A percentile compares a stretch with the other conserved stretches of the same genome.
phyloP scores from a whole-genome alignment of 352 stramenopile species.

The Globisporangium apiculatum region DNA sequence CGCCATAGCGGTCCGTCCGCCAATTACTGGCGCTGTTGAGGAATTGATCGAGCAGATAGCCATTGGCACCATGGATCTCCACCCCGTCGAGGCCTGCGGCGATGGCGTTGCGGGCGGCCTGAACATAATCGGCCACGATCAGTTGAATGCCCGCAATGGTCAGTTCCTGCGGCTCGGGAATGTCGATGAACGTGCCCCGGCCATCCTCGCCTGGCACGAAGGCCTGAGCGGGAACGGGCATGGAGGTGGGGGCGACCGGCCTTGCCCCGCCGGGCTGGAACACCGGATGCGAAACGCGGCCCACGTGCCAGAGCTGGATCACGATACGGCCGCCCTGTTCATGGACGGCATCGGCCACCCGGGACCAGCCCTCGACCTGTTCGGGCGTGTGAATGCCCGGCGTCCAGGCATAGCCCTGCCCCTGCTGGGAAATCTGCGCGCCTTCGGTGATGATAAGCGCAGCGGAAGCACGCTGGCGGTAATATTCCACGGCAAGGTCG shows the following conservation, averaged over 20 bases:
- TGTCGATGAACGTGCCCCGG: too few relatives aligned
- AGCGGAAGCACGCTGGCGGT: slow-evolving; percentile 52
- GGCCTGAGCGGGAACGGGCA: slow-evolving; percentile 9
- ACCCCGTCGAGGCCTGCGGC: slow-evolving; percentile 87
- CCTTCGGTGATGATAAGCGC: slow-evolving; percentile 41
- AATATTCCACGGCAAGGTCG: slow-evolving; percentile 45
- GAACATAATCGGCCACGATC: slow-evolving; percentile 57
- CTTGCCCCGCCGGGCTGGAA: slow-evolving; percentile 45
- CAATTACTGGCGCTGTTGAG: slow-evolving; percentile 55
- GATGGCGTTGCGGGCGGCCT: slow-evolving; percentile 41
- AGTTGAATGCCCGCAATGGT: slow-evolving; percentile 37
- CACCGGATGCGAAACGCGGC: slow-evolving; percentile 51
- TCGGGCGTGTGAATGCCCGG: slow-evolving; percentile 41
- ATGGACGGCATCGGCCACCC: slow-evolving; percentile 62
- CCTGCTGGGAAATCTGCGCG: slow-evolving; percentile 38
- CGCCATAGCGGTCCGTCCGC: slow-evolving; percentile 74
- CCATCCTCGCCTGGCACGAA: slow-evolving; percentile 16
- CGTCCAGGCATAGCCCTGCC: slow-evolving; percentile 29
- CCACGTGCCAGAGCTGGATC: slow-evolving; percentile 83
- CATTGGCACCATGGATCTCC: slow-evolving; percentile 82
- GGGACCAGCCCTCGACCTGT: slow-evolving; percentile 52
- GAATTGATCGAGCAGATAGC: slow-evolving; percentile 87
- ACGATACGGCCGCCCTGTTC: slow-evolving; percentile 70
- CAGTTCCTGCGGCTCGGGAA: slow-evolving; percentile 50
- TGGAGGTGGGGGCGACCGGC: slow-evolving; percentile 37